Conservation (phyloP, 768 basidiomycete species). For the Sarcodon sp. region DNA sequence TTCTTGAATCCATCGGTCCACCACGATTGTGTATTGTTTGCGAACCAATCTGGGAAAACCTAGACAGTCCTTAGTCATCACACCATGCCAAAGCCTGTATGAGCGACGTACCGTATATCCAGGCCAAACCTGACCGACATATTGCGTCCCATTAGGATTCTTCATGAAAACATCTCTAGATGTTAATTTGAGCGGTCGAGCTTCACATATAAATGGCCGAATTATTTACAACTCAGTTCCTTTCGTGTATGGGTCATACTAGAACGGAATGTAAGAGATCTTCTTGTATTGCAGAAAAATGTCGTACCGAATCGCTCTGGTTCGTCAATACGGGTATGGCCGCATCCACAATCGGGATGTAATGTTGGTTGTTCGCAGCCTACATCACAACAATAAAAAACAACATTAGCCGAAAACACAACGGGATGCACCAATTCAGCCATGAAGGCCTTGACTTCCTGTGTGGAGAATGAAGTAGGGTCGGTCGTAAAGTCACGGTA, state of each 20-base stretch:
- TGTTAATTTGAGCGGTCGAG: not conserved
- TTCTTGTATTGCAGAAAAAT: not conserved
- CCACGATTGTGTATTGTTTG: slow-evolving; percentile 34
- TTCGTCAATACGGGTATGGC: slow-evolving; percentile 47
- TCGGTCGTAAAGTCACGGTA: slow-evolving; percentile 59
- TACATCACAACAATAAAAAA: slow-evolving; percentile 6
- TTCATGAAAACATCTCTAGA: slow-evolving; percentile 57
- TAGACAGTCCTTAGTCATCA: slow-evolving; percentile 4
- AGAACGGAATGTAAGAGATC: not conserved
- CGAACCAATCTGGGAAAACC: slow-evolving; percentile 56
- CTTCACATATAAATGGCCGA: not conserved
- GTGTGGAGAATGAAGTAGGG: slow-evolving; percentile 45
- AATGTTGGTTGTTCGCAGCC: slow-evolving; percentile 35
- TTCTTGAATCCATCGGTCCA: slow-evolving; percentile 51
- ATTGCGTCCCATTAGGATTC: slow-evolving; percentile 62
- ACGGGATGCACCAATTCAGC: slow-evolving; percentile 33
- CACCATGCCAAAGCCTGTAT: not conserved
- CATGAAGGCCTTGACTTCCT: slow-evolving; percentile 42
- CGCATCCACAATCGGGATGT: slow-evolving; percentile 62
- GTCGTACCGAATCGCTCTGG: slow-evolving; percentile 45
- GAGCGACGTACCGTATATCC: slow-evolving; percentile 42
- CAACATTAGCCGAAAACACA: not conserved
- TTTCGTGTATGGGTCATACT: slow-evolving; percentile 58
- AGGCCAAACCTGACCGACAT: slow-evolving; percentile 69
- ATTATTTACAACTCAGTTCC: slow-evolving; percentile 42